Conservation (phyloP, 2,329 filamentous ascomycete species). For the Cladosporium cucumerinum region DNA sequence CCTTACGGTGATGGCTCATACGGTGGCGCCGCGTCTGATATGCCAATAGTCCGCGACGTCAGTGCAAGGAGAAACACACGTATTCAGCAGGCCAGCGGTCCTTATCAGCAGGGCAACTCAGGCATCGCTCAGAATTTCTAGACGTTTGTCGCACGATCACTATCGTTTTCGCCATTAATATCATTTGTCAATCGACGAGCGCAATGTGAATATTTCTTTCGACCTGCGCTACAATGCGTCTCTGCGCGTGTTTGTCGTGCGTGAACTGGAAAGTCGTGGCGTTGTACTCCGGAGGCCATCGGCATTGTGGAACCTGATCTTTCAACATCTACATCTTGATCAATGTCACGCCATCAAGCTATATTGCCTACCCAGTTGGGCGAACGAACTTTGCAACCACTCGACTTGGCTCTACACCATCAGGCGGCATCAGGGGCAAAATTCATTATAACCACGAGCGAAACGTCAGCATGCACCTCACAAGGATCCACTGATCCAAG, state of each 20-base stretch:
- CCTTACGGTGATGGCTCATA: conserved; percentile 56
- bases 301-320: not conserved
- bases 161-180: not conserved
- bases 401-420: not conserved
- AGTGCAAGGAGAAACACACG: conserved; percentile 87
- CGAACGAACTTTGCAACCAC: not conserved
- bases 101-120: conserved; percentile 78
- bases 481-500: not conserved
- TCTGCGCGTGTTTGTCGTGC: not conserved
- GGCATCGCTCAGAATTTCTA: conserved; percentile 97
- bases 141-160: not conserved
- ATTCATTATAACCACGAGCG: not conserved
- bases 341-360: not conserved
- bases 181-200: not conserved
- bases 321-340: not conserved
- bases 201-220: not conserved
- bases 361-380: not conserved
- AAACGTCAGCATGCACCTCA: not conserved
- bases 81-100: conserved; percentile 79
- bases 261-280: not conserved
- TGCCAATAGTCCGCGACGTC: conserved; percentile 89
- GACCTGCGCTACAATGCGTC: not conserved
- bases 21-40: conserved; percentile 51
- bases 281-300: not conserved
- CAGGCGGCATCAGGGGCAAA: not conserved